Evolutionary conservation across 2,329 filamentous ascomycete genomes (phyloP).

Genomic region (Trichoderma oligosporum): DNA sequence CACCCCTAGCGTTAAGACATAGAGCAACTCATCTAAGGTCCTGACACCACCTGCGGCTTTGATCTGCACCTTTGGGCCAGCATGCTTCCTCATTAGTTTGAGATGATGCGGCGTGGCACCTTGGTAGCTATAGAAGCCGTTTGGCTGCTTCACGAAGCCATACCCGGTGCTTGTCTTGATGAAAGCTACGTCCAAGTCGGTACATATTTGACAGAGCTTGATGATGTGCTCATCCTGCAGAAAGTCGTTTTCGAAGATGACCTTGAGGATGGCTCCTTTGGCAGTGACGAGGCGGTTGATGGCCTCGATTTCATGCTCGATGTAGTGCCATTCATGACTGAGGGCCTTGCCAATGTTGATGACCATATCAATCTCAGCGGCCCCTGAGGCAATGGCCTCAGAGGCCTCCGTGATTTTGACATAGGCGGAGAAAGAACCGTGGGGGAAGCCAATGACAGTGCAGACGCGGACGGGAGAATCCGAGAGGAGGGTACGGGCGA

Average conservation of each 20-base stretch:
- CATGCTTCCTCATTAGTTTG: conserved; percentile 49
- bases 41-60: conserved; percentile 57
- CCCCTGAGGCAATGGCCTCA: conserved; percentile 46
- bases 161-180: conserved; percentile 61
- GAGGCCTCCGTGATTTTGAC: conserved; percentile 53
- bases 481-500: conserved; percentile 45
- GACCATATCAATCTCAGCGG: conserved; percentile 57
- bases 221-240: conserved; percentile 48
- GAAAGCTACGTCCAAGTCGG: conserved; percentile 48
- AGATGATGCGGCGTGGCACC: conserved; percentile 51
- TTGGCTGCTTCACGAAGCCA: conserved; percentile 53
- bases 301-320: conserved; percentile 46
- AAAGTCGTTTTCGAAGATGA: conserved; percentile 62
- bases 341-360: conserved; percentile 58
- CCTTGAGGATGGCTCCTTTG: conserved; percentile 50
- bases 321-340: conserved; percentile 54
- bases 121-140: conserved; percentile 50
- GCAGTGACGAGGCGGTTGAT: conserved; percentile 47
- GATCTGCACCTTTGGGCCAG: conserved; percentile 45
- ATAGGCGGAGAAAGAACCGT: conserved; percentile 52
- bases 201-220: conserved; percentile 53
- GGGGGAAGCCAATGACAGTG: conserved; percentile 58
- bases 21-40: conserved; percentile 53
- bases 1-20: conserved; percentile 52
- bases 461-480: conserved; percentile 50